phyloP scores from a whole-genome alignment of 345 rosid genomes.

The Euphorbia lathyris region DNA sequence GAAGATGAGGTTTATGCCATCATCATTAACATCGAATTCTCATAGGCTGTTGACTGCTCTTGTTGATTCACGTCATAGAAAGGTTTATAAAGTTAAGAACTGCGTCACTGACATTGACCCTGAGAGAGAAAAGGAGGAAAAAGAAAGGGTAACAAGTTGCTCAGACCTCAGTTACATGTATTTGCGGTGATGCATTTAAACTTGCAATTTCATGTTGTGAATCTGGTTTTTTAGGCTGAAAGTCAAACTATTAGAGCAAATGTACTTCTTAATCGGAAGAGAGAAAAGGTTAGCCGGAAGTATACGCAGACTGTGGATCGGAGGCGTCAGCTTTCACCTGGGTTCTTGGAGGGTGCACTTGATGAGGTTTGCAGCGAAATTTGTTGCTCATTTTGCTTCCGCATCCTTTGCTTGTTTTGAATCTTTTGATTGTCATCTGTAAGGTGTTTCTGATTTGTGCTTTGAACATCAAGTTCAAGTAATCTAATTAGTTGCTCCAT shows the following conservation, averaged over 20 bases:
- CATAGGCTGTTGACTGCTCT: conserved; percentile 91
- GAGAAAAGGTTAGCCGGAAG: conserved; percentile 82
- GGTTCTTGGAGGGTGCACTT: conserved; percentile 91
- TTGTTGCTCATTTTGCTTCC: background rate
- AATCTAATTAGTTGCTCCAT: background rate
- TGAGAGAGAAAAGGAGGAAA: conserved; percentile 96
- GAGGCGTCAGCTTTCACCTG: conserved; percentile 84
- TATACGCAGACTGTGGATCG: conserved; percentile 66
- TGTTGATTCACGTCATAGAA: conserved; percentile 90
- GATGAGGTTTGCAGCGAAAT: conserved; percentile 68
- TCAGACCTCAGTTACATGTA: conserved; percentile 10
- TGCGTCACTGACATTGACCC: conserved; percentile 98
- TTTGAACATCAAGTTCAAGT: background rate
- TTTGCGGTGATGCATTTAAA: background rate
- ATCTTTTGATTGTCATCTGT: background rate
- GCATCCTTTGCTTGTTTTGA: background rate
- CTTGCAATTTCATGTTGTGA: conserved; percentile 10
- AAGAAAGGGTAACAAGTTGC: conserved; percentile 69
- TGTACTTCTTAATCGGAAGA: conserved; percentile 76
- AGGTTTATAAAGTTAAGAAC: conserved; percentile 85
- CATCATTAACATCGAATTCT: conserved; percentile 87
- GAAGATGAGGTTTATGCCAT: conserved; percentile 96
- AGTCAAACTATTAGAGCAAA: conserved; percentile 90
- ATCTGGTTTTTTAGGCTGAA: conserved; percentile 61
- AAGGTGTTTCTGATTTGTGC: conserved; percentile 7